A percentile compares a stretch with the other conserved stretches of the same genome.
Conservation (phyloP, 2,329 filamentous ascomycete genomes). For the Leptographium radiaticola region DNA sequence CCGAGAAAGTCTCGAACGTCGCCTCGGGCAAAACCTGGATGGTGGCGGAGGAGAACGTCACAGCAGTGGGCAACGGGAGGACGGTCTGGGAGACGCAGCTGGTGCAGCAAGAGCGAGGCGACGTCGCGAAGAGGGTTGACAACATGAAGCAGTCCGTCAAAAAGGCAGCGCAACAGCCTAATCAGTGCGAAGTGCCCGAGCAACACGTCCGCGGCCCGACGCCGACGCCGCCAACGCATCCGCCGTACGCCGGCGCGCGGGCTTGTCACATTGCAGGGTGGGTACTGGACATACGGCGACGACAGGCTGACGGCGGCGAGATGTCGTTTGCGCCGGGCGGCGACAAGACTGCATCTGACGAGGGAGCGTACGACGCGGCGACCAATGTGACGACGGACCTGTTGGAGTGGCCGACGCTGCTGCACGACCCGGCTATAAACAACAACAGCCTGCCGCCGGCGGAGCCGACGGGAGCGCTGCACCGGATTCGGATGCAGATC, state of each 20-base stretch:
- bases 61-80: not conserved
- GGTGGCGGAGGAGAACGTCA: not conserved
- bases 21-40: not conserved
- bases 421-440: not conserved
- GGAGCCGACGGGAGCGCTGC: constrained; percentile 6
- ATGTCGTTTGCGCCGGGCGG: not conserved
- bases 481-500: constrained; percentile 8
- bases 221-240: not conserved
- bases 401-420: constrained; percentile 1
- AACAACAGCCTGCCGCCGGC: constrained; percentile 3
- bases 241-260: not conserved
- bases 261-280: not conserved
- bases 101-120: not conserved
- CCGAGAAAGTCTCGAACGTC: too few species aligned
- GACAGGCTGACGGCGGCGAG: not conserved
- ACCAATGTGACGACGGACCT: not conserved
- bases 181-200: too few species aligned
- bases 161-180: not conserved
- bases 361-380: not conserved
- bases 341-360: not conserved
- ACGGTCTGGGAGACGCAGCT: not conserved
- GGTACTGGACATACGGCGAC: not conserved
- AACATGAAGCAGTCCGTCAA: not conserved
- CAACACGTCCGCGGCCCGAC: not conserved
- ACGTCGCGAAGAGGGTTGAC: not conserved